phyloP scores from a whole-genome alignment of 495 filamentous ascomycete genomes.

The Antarctomyces pellizariae region DNA sequence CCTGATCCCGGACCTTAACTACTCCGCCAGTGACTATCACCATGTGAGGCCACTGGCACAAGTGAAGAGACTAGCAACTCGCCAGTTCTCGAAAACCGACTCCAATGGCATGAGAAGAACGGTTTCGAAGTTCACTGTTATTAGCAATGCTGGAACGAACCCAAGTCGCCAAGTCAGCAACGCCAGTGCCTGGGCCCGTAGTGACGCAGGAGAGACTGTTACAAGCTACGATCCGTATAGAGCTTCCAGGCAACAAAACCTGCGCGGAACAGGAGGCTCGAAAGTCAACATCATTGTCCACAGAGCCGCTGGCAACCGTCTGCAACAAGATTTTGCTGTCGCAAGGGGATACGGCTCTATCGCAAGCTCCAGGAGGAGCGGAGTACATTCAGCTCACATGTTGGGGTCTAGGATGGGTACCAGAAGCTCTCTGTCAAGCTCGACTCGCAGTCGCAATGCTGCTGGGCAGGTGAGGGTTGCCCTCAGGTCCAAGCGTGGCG shows the following conservation, averaged over 20 bases:
- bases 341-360: slow-evolving; percentile 1
- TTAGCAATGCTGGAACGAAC: too few species aligned
- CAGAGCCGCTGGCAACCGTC: too few species aligned
- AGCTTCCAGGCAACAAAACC: slow-evolving; percentile 31
- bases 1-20: slow-evolving; percentile 45
- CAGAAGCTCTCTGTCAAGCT: slow-evolving; percentile 29
- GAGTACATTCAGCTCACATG: too few species aligned
- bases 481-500: slow-evolving; percentile 44
- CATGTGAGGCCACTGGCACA: slow-evolving; percentile 35
- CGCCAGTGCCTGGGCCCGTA: slow-evolving; percentile 12
- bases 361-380: too few species aligned
- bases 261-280: slow-evolving; percentile 24
- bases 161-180: too few species aligned
- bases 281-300: slow-evolving; percentile 49
- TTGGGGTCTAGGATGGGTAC: too few species aligned
- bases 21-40: slow-evolving; percentile 75
- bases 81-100: slow-evolving; percentile 21
- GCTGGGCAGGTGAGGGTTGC: slow-evolving; percentile 24
- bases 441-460: slow-evolving; percentile 32
- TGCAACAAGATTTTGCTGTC: slow-evolving; percentile 4
- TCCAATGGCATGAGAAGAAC: slow-evolving; percentile 24
- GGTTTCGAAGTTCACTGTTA: slow-evolving; percentile 46
- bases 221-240: slow-evolving; percentile 66
- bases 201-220: slow-evolving; percentile 16
- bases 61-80: slow-evolving; percentile 23